These are phyloP conservation scores for Krasilnikovozyma curviuscula DNA, from an alignment of 768 basidiomycete species.

Conservation along the genomic window DNA sequence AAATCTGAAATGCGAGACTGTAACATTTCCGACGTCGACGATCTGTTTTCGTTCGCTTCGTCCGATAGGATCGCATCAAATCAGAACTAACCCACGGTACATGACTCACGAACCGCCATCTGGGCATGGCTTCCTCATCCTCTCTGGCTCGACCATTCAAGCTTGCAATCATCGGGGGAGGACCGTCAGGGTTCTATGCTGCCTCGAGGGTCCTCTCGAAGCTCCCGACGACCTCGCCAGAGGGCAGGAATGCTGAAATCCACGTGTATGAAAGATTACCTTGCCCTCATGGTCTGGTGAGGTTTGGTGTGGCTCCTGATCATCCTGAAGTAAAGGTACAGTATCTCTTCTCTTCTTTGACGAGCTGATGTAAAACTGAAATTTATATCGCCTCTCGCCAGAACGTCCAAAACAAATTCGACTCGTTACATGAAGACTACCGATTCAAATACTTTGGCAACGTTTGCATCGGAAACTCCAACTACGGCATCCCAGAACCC, in stretches of 20 bases:
- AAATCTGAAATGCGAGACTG: no score
- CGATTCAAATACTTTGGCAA: constrained; percentile 85
- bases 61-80: no score
- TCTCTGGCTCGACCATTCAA: constrained; percentile 32
- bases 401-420: constrained; percentile 96
- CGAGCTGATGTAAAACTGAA: no score
- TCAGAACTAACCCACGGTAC: no score
- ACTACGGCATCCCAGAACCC: neutral
- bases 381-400: no score
- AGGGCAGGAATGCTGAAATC: constrained; percentile 34
- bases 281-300: constrained; percentile 81
- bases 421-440: constrained; percentile 52
- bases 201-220: constrained; percentile 63
- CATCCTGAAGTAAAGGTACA: constrained; percentile 90
- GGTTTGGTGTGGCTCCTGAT: constrained; percentile 94
- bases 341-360: constrained; percentile 4
- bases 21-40: no score
- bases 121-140: neutral
- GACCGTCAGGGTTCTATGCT: constrained; percentile 91
- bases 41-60: no score
- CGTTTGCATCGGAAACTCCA: constrained; percentile 30
- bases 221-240: constrained; percentile 30
- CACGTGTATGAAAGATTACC: constrained; percentile 85
- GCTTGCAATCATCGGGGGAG: constrained; percentile 78
- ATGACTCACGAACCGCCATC: no score